A percentile compares a stretch with the other conserved stretches of the same genome.
Evolutionary conservation across 106 monocot species (phyloP).

Genomic region (Dendrobium chrysotoxum): DNA sequence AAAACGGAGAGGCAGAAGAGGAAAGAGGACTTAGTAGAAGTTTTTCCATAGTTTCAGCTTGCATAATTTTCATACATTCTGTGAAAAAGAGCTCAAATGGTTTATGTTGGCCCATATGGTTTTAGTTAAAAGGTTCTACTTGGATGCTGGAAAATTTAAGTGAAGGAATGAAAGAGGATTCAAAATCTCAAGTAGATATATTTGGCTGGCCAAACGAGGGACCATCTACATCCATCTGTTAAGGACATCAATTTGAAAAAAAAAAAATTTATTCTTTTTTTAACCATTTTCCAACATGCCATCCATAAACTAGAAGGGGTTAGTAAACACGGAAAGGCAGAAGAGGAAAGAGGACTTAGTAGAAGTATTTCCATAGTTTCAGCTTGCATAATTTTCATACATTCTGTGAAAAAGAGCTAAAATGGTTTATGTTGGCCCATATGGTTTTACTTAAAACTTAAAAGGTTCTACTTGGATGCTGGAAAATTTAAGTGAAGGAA

Average conservation of each 20-base stretch:
- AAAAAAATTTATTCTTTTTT: background rate
- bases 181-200: background rate
- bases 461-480: background rate
- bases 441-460: background rate
- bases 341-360: background rate
- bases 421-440: background rate
- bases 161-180: background rate
- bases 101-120: background rate
- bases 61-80: background rate
- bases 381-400: background rate
- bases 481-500: background rate
- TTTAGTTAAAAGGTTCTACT: background rate
- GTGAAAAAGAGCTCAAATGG: background rate
- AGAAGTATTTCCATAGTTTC: background rate
- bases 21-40: background rate
- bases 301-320: background rate
- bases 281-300: background rate
- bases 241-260: background rate
- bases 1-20: background rate
- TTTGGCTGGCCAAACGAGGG: background rate
- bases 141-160: background rate
- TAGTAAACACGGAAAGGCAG: background rate
- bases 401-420: background rate
- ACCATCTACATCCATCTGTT: constrained; percentile 1
- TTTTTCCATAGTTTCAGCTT: background rate